phyloP scores from a whole-genome alignment of 78 protist species.

The Polysphondylium violaceum region DNA sequence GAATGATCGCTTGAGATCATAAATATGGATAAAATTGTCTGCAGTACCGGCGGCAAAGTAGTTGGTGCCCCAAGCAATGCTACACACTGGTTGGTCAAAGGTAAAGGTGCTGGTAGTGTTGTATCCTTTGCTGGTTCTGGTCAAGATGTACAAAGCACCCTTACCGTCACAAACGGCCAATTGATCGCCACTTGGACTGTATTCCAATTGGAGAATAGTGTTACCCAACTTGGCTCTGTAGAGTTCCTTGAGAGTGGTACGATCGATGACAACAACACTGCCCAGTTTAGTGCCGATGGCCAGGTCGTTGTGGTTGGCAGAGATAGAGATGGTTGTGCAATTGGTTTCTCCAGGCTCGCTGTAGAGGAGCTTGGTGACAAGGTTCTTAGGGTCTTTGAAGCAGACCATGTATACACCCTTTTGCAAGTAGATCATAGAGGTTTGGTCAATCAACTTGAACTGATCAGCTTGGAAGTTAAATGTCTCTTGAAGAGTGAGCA shows the following conservation, averaged over 20 bases:
- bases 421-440: neutral
- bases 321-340: neutral
- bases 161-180: conserved; percentile 23
- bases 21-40: conserved; percentile 11
- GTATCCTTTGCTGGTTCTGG: neutral
- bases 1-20: conserved; percentile 9
- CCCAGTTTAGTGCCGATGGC: conserved; percentile 21
- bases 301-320: neutral
- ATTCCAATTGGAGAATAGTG: conserved; percentile 6
- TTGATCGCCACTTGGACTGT: neutral
- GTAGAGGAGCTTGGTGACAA: neutral
- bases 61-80: conserved; percentile 11
- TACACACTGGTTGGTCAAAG: neutral
- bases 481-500: neutral
- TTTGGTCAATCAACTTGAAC: neutral
- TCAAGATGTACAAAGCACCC: neutral
- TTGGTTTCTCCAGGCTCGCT: neutral
- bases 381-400: neutral
- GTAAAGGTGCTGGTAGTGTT: too few species aligned
- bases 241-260: neutral
- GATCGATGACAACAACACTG: neutral
- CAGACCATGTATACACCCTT: neutral
- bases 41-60: conserved; percentile 15
- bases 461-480: neutral
- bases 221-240: conserved; percentile 15